These are phyloP conservation scores for Epicoccum nigrum DNA, from an alignment of 2,329 filamentous ascomycete genomes.

Conservation along the genomic window DNA sequence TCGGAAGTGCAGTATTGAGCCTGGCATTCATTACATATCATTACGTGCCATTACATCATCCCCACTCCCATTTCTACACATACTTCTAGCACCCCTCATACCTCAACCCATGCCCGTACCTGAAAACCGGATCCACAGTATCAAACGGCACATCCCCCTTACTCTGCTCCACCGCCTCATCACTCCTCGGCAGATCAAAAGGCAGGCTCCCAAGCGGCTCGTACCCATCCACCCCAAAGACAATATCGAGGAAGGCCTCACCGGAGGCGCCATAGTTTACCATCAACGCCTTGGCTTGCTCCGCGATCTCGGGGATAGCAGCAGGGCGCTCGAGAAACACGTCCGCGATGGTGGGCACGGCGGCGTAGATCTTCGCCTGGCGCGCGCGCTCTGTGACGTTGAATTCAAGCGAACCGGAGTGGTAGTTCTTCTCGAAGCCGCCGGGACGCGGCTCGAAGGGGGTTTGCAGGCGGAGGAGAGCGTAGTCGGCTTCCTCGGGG, in stretches of 20 bases:
- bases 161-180: constrained; percentile 50
- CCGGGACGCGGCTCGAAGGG: constrained; percentile 52
- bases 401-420: constrained; percentile 52
- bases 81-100: constrained; percentile 33
- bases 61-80: no score
- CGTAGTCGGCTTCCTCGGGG: constrained; percentile 51
- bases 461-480: constrained; percentile 49
- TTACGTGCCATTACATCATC: no score
- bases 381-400: constrained; percentile 48
- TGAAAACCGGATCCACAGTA: constrained; percentile 44
- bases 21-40: no score
- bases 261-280: constrained; percentile 51
- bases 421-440: constrained; percentile 50
- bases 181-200: constrained; percentile 56
- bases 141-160: constrained; percentile 49
- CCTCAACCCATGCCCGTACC: constrained; percentile 44
- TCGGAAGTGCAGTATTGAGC: no score
- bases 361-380: constrained; percentile 48
- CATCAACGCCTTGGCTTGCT: constrained; percentile 47
- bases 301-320: constrained; percentile 52
- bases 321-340: constrained; percentile 54
- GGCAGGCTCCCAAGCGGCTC: constrained; percentile 53
- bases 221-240: constrained; percentile 47
- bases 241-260: constrained; percentile 54
- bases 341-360: constrained; percentile 52